These are phyloP conservation scores for Flaveria floridana DNA, from an alignment of 140 eudicot genomes.

Conservation along the genomic window DNA sequence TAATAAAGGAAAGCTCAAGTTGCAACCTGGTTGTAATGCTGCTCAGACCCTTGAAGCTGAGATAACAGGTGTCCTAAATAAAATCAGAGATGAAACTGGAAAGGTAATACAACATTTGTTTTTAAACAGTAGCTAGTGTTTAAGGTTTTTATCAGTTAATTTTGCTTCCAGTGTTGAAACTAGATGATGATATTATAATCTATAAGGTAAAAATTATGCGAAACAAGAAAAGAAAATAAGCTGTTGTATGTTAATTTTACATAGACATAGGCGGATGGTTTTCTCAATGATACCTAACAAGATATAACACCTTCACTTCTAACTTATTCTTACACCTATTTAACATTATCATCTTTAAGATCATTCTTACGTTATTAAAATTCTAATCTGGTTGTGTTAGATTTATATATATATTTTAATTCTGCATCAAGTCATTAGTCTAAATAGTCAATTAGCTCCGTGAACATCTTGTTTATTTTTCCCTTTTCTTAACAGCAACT, in stretches of 20 bases:
- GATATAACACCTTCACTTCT: background rate
- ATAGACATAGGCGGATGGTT: background rate
- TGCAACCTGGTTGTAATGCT: constrained; percentile 84
- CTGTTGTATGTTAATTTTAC: constrained; percentile 4
- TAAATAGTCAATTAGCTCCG: no score
- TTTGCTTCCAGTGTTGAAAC: constrained; percentile 1
- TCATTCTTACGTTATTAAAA: no score
- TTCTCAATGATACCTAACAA: background rate
- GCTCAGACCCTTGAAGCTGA: constrained; percentile 87
- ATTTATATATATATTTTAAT: no score
- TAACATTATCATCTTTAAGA: no score
- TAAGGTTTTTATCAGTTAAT: background rate
- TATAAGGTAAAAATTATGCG: background rate
- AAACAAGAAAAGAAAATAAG: background rate
- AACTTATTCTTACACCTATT: no score
- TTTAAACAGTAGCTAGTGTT: background rate
- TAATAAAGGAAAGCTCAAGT: constrained; percentile 59
- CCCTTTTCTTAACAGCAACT: no score
- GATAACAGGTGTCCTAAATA: constrained; percentile 58
- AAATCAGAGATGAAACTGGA: constrained; percentile 67
- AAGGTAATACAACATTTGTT: constrained; percentile 42
- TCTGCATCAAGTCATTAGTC: no score
- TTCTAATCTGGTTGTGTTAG: no score
- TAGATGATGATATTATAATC: background rate
- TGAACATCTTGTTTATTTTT: no score